Evolutionary conservation across 106 monocot species (phyloP), one percentile per base, ranked within the genome.

Genomic region (Xerophyta viscosa): DNA sequence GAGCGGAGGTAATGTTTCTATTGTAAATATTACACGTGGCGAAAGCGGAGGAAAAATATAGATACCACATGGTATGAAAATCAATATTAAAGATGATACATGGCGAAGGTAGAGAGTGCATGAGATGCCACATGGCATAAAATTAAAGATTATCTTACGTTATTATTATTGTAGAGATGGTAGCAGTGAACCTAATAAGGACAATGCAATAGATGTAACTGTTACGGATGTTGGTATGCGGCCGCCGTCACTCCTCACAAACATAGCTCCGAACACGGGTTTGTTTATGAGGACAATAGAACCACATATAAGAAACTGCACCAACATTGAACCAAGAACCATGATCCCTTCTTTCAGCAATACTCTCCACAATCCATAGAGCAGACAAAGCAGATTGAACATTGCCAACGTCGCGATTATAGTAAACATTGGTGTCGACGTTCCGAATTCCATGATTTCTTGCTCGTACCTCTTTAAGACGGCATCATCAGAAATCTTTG

Each of bases 361-460:
- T 8, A 52, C 17, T 14, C 20, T 64, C 64, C 43, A 41, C 15
- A 64, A n/a, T 4, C 24, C 50, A 9, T 37, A 33, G 1, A 58
- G n/a, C 22, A 71, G 25, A 31, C 57, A 64, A 8, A 57, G 7
- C 7, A 57, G 42, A 20, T 57, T 30, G 10, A 64, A 26, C 71
- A 64, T 0, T 6, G 64, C 63, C 20, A 58, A 11, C 2, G 45
- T 43, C 0, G 43, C 48, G 20, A 71, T 48, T 14, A 71, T 24
- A 3, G 24, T 24, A n/a, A 67, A 62, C 67, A 62, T 56, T 11
- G 67, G 29, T 3, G 67, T 48, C 2, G 61, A 22, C 6, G 61
- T 25, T 1, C 66, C 56, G 26, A 77, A 77, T 36, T 82, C 82
- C 46, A 82, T 82, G 0, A 69, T 22, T 42, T 65, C 77, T 8